phyloP scores from a whole-genome alignment of 2,329 filamentous ascomycete genomes.

The Colletotrichum phormii region DNA sequence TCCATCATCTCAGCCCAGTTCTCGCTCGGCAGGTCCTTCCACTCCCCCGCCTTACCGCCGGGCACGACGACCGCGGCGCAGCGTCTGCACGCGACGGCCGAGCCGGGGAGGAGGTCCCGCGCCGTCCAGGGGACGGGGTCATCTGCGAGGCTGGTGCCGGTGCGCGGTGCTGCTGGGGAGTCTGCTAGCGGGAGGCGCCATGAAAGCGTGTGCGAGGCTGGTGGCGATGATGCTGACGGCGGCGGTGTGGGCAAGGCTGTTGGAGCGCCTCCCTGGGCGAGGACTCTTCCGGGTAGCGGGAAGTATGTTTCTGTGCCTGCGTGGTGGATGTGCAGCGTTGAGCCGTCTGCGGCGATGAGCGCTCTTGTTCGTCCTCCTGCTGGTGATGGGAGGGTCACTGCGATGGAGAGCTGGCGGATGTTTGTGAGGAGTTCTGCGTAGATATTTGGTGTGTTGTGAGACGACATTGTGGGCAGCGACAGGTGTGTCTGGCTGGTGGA shows the following conservation, averaged over 20 bases:
- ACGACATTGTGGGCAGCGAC: constrained; percentile 6
- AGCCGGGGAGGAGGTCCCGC: constrained; percentile 53
- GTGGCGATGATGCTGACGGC: constrained; percentile 46
- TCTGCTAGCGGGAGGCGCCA: constrained; percentile 64
- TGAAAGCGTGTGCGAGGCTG: constrained; percentile 46
- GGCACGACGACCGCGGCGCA: constrained; percentile 54
- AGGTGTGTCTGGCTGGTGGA: background rate
- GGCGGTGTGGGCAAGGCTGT: constrained; percentile 51
- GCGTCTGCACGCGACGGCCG: constrained; percentile 56
- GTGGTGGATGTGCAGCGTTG: constrained; percentile 61
- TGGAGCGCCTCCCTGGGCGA: constrained; percentile 38
- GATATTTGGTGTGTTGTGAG: constrained; percentile 47
- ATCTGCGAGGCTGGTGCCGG: constrained; percentile 30
- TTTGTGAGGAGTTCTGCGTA: constrained; percentile 76
- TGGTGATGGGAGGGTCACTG: constrained; percentile 60
- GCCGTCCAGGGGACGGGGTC: constrained; percentile 68
- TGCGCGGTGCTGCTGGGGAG: constrained; percentile 37
- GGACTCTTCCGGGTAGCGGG: constrained; percentile 57
- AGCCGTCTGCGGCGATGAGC: constrained; percentile 57
- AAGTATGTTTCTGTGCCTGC: constrained; percentile 49
- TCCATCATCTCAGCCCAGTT: constrained; percentile 99
- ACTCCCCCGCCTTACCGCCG: constrained; percentile 60
- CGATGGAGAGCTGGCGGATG: constrained; percentile 72
- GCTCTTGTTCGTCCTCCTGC: constrained; percentile 56
- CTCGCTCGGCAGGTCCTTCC: constrained; percentile 95